Evolutionary conservation across 805 yeast genomes (phyloP).

Genomic region (Cyberlindnera japonica): DNA sequence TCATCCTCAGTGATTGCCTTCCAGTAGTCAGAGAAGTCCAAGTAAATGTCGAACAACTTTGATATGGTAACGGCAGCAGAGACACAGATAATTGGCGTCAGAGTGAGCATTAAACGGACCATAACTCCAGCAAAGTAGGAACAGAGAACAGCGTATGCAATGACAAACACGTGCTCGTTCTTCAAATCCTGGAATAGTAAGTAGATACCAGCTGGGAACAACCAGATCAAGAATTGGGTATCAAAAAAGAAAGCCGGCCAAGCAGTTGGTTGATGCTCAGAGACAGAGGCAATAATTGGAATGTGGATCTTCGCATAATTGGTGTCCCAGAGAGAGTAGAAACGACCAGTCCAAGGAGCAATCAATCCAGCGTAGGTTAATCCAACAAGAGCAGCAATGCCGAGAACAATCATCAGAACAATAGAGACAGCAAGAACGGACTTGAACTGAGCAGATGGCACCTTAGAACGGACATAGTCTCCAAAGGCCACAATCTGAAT

Average conservation of each 20-base stretch:
- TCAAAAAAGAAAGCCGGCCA: slow-evolving; percentile 99
- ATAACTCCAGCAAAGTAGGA: slow-evolving; percentile 98
- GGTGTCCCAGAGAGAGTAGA: slow-evolving; percentile 98
- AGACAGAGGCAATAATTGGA: slow-evolving; percentile 97
- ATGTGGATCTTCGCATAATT: slow-evolving; percentile 96
- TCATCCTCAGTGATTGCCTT: slow-evolving; percentile 12
- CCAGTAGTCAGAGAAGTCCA: slow-evolving; percentile 49
- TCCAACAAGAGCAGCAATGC: slow-evolving; percentile 66
- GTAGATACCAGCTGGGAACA: slow-evolving; percentile 97
- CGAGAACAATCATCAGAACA: slow-evolving; percentile 51
- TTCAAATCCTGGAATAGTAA: slow-evolving; percentile 83
- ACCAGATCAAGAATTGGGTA: slow-evolving; percentile 88
- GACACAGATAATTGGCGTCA: slow-evolving; percentile 95
- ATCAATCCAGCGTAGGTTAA: slow-evolving; percentile 89
- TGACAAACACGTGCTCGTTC: slow-evolving; percentile 89
- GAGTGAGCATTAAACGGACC: slow-evolving; percentile 95
- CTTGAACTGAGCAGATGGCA: slow-evolving; percentile 70
- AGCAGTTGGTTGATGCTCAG: slow-evolving; percentile 99
- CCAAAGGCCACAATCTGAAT: slow-evolving; percentile 88
- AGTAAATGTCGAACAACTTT: slow-evolving; percentile 75
- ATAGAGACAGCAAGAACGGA: slow-evolving; percentile 62
- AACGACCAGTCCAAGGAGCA: slow-evolving; percentile 99
- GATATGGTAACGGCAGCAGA: slow-evolving; percentile 87
- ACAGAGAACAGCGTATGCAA: slow-evolving; percentile 88
- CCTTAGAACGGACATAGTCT: slow-evolving; percentile 69